These are phyloP conservation scores for Colletotrichum tropicicola DNA, from an alignment of 2,329 filamentous ascomycete species.

Conservation along the genomic window DNA sequence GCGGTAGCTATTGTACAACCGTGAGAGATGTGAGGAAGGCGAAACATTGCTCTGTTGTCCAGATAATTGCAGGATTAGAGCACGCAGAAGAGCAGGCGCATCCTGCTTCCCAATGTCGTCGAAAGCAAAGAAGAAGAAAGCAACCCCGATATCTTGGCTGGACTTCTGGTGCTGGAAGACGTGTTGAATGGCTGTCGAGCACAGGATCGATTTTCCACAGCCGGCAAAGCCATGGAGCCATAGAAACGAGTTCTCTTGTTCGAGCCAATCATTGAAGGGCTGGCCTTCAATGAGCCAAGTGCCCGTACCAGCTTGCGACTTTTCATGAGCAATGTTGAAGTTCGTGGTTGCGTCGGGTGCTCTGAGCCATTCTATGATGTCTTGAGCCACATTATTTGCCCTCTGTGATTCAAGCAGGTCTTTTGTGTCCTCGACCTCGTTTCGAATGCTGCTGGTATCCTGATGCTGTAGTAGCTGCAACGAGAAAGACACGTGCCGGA, in stretches of 20 bases:
- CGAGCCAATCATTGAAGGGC: slow-evolving; percentile 38
- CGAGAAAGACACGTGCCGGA: slow-evolving; percentile 40
- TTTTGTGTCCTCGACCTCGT: slow-evolving; percentile 38
- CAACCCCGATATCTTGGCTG: slow-evolving; percentile 37
- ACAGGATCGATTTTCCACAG: slow-evolving; percentile 50
- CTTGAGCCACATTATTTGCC: slow-evolving; percentile 35
- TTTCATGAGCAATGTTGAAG: slow-evolving; percentile 40
- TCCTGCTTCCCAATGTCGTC: slow-evolving; percentile 44
- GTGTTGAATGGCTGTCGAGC: slow-evolving; percentile 44
- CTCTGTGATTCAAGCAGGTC: slow-evolving; percentile 36
- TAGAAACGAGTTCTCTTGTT: slow-evolving; percentile 39
- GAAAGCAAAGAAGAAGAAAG: slow-evolving; percentile 51
- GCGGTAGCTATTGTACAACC: neutral
- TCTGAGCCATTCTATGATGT: slow-evolving; percentile 42
- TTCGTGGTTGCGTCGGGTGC: slow-evolving; percentile 45
- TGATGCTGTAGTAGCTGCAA: slow-evolving; percentile 42
- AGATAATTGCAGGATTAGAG: slow-evolving; percentile 44
- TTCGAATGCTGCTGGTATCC: slow-evolving; percentile 33
- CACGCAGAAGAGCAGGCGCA: slow-evolving; percentile 40
- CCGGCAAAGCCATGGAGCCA: slow-evolving; percentile 51
- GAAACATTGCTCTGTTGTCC: too few relatives aligned
- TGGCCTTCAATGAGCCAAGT: slow-evolving; percentile 39
- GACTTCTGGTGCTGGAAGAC: slow-evolving; percentile 30
- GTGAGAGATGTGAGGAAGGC: neutral
- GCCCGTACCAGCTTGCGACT: slow-evolving; percentile 41